Percentiles rank a stretch among this genome's conserved stretches.
Evolutionary conservation across 768 basidiomycete species (phyloP).

Genomic region (Termitomyces sp.): DNA sequence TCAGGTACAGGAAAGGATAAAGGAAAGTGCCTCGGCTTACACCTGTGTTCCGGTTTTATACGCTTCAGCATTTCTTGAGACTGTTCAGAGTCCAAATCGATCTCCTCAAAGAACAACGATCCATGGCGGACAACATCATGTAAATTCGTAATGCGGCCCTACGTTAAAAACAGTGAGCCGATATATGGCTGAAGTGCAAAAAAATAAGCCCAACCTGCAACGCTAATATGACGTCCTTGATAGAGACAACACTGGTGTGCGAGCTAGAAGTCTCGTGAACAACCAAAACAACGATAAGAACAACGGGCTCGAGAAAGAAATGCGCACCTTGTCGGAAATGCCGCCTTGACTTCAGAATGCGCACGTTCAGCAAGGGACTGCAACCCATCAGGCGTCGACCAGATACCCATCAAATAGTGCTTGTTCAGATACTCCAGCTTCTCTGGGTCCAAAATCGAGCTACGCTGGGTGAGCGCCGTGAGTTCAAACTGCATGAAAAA

Average conservation of each 20-base stretch:
- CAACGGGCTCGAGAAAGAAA: neutral
- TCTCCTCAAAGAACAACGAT: conserved; percentile 78
- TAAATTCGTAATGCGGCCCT: conserved; percentile 73
- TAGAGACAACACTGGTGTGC: conserved; percentile 53
- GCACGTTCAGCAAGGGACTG: conserved; percentile 53
- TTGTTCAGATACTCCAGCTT: conserved; percentile 92
- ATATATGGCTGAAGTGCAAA: neutral
- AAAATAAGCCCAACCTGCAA: conserved; percentile 46
- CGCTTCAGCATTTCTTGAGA: conserved; percentile 52
- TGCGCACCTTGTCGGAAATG: conserved; percentile 61
- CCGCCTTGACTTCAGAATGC: conserved; percentile 48
- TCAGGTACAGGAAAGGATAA: conserved; percentile 8
- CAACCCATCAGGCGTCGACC: conserved; percentile 50
- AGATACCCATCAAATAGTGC: conserved; percentile 66
- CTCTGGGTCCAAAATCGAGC: conserved; percentile 72
- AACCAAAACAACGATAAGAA: neutral
- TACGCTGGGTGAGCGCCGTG: conserved; percentile 72
- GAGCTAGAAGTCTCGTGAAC: conserved; percentile 29
- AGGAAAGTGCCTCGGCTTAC: conserved; percentile 28
- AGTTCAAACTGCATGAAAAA: conserved; percentile 64
- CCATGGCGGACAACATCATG: conserved; percentile 67
- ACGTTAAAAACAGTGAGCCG: neutral
- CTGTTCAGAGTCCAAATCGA: conserved; percentile 54
- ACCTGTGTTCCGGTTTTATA: conserved; percentile 39
- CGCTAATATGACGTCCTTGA: conserved; percentile 60